phyloP scores from a whole-genome alignment of 1,284 basidiomycete genomes.

The Leccinum griseonigrum region DNA sequence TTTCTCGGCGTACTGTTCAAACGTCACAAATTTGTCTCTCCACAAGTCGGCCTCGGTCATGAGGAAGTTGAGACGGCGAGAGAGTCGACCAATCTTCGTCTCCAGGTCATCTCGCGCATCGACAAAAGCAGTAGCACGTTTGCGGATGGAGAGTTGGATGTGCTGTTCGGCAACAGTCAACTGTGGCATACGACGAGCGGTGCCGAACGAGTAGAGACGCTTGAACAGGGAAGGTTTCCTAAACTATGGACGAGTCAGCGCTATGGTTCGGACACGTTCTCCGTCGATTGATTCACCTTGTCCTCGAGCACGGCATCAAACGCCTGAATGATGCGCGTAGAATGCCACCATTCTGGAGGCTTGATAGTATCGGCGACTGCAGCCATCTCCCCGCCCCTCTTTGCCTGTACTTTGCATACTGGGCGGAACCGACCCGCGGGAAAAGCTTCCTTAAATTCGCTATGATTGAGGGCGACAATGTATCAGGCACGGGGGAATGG shows the following conservation, averaged over 20 bases:
- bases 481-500: slow-evolving; percentile 4
- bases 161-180: slow-evolving; percentile 78
- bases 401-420: slow-evolving; percentile 81
- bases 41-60: slow-evolving; percentile 89
- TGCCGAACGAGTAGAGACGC: slow-evolving; percentile 76
- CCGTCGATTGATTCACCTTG: slow-evolving; percentile 50
- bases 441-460: slow-evolving; percentile 95
- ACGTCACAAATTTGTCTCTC: slow-evolving; percentile 89
- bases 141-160: slow-evolving; percentile 83
- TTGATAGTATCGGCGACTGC: slow-evolving; percentile 85
- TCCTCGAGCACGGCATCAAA: slow-evolving; percentile 88
- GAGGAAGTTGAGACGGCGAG: slow-evolving; percentile 82
- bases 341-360: slow-evolving; percentile 91
- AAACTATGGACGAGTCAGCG: slow-evolving; percentile 47
- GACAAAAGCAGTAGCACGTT: slow-evolving; percentile 87
- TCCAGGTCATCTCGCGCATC: slow-evolving; percentile 91
- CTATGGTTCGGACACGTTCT: slow-evolving; percentile 2
- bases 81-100: slow-evolving; percentile 83
- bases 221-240: slow-evolving; percentile 89
- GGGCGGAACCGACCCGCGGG: slow-evolving; percentile 85
- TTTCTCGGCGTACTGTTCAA: slow-evolving; percentile 91
- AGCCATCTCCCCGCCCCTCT: slow-evolving; percentile 73
- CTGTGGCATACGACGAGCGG: slow-evolving; percentile 68
- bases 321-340: slow-evolving; percentile 82
- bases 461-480: slow-evolving; percentile 27